phyloP scores from a whole-genome alignment of 2,329 filamentous ascomycete species.

The Ceratocystis albifundus region DNA sequence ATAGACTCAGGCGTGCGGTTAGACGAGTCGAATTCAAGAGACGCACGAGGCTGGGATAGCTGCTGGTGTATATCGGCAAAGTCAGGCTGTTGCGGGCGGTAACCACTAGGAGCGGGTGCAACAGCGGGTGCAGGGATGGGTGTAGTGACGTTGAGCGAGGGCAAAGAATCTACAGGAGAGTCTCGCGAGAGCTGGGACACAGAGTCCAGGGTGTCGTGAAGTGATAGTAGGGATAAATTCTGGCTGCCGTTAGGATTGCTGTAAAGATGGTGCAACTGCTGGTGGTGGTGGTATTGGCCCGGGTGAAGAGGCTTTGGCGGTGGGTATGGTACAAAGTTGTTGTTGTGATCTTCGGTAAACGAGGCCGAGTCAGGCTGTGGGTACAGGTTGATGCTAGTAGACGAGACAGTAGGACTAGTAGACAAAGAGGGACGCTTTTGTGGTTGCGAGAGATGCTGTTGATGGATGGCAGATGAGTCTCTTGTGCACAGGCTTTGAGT shows the following conservation, averaged over 20 bases:
- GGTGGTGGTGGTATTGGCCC: conserved; percentile 30
- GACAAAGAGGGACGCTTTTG: conserved; percentile 29
- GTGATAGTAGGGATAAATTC: conserved; percentile 17
- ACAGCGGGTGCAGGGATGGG: conserved; percentile 32
- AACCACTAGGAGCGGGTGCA: not conserved
- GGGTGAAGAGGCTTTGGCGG: conserved; percentile 31
- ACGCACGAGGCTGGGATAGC: conserved; percentile 25
- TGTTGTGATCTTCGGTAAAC: conserved; percentile 17
- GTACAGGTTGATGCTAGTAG: conserved; percentile 6
- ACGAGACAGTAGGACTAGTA: conserved; percentile 9
- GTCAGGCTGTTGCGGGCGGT: conserved; percentile 30
- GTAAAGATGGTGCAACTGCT: conserved; percentile 26
- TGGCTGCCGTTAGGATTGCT: conserved; percentile 19
- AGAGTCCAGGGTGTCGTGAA: conserved; percentile 44
- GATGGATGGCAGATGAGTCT: conserved; percentile 23
- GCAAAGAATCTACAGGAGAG: conserved; percentile 38
- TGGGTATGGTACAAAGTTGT: conserved; percentile 24
- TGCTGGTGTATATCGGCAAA: conserved; percentile 18
- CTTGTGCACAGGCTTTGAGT: conserved; percentile 25
- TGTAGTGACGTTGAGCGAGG: conserved; percentile 33
- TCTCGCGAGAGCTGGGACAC: conserved; percentile 53
- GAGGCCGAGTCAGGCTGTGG: conserved; percentile 19
- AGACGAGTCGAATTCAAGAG: conserved; percentile 23
- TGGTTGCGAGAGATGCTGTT: conserved; percentile 29
- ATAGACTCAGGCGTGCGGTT: conserved; percentile 28